A percentile compares a stretch with the other conserved stretches of the same genome.
Conservation (phyloP, 345 rosid genomes). For the Heritiera fomes region DNA sequence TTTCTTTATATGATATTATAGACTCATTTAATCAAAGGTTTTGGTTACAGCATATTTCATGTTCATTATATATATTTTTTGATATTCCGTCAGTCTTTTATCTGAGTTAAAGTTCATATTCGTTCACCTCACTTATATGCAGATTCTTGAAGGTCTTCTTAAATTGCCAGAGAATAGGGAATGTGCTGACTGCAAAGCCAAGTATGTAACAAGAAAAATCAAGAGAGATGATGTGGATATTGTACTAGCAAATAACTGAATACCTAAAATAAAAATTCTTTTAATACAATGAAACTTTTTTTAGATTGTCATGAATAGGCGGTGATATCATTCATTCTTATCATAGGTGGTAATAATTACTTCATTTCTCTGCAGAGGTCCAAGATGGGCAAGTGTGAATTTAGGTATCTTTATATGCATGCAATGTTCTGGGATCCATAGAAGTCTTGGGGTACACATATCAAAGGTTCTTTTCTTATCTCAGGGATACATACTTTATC, state of each 20-base stretch:
- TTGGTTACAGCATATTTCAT: background rate
- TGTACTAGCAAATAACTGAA: background rate
- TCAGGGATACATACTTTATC: background rate
- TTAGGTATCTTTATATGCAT: conserved; percentile 97
- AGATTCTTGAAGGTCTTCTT: conserved; percentile 91
- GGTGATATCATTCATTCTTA: background rate
- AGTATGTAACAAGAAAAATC: conserved; percentile 47
- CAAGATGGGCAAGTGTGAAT: conserved; percentile 99
- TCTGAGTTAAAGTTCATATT: conserved; percentile 14
- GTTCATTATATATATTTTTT: background rate
- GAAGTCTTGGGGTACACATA: conserved; percentile 99
- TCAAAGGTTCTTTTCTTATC: conserved; percentile 65
- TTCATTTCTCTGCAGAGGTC: conserved; percentile 68
- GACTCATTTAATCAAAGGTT: background rate
- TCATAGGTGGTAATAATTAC: conserved; percentile 23
- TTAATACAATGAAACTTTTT: background rate
- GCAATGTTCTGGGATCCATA: conserved; percentile 96
- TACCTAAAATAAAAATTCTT: background rate
- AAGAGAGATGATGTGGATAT: conserved; percentile 6
- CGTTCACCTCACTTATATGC: conserved; percentile 29
- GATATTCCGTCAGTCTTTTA: background rate
- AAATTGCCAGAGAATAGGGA: conserved; percentile 92
- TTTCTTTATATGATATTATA: background rate
- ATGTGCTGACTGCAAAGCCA: conserved; percentile 98
- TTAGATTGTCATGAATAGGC: background rate